These are phyloP conservation scores for Lachnellula occidentalis DNA, from an alignment of 2,329 filamentous ascomycete species.

Conservation along the genomic window DNA sequence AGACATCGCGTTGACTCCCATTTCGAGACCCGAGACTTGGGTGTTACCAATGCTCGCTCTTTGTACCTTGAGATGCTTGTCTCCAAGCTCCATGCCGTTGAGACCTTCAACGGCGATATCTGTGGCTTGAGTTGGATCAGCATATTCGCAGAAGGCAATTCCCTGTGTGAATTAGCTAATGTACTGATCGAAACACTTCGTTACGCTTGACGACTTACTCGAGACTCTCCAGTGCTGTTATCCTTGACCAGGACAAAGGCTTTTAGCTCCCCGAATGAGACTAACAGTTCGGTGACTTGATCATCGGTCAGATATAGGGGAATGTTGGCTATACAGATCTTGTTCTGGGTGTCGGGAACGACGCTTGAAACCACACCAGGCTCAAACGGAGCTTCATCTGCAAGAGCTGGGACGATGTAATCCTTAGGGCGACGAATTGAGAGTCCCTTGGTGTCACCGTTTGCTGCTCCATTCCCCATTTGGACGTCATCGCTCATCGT, in stretches of 20 bases:
- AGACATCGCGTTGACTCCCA: slow-evolving; percentile 96
- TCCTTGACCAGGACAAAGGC: slow-evolving; percentile 90
- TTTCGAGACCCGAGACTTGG: slow-evolving; percentile 87
- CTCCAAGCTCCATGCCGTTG: slow-evolving; percentile 89
- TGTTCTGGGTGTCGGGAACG: slow-evolving; percentile 89
- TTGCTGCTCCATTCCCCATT: slow-evolving; percentile 47
- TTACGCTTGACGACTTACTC: slow-evolving; percentile 53
- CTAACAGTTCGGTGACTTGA: slow-evolving; percentile 83
- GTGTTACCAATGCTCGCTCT: slow-evolving; percentile 90
- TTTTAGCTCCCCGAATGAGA: slow-evolving; percentile 88
- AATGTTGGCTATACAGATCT: slow-evolving; percentile 88
- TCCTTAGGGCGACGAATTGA: slow-evolving; percentile 86
- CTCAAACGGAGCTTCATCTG: slow-evolving; percentile 67
- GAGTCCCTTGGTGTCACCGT: slow-evolving; percentile 51
- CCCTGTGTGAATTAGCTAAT: slow-evolving; percentile 52
- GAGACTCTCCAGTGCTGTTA: slow-evolving; percentile 74
- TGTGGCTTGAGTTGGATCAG: slow-evolving; percentile 63
- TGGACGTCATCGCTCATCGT: slow-evolving; percentile 72
- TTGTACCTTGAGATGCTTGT: slow-evolving; percentile 75
- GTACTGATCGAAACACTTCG: background rate
- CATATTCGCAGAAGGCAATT: slow-evolving; percentile 94
- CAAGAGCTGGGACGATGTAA: slow-evolving; percentile 83
- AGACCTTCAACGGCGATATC: slow-evolving; percentile 84
- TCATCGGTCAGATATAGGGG: slow-evolving; percentile 84
- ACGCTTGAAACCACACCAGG: slow-evolving; percentile 71